Conservation (phyloP, 805 yeast genomes). For the Wickerhamomyces mucosus region DNA sequence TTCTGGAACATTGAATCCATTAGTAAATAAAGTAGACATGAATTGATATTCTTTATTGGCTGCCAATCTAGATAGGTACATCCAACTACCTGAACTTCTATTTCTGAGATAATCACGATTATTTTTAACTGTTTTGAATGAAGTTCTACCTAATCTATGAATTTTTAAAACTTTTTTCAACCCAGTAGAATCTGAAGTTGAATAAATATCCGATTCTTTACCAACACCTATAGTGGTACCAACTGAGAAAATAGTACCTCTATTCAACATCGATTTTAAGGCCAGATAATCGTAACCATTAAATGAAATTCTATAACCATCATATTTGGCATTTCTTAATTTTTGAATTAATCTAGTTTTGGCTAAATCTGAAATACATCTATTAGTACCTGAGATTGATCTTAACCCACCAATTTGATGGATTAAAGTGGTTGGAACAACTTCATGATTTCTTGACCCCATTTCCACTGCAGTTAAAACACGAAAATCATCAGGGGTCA, state of each 20-base stretch:
- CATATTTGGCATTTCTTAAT: slow-evolving; percentile 86
- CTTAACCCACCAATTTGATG: slow-evolving; percentile 71
- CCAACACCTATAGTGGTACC: slow-evolving; percentile 94
- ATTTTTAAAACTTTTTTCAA: slow-evolving; percentile 71
- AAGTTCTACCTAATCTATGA: slow-evolving; percentile 88
- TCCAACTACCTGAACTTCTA: slow-evolving; percentile 78
- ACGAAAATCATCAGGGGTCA: slow-evolving; percentile 83
- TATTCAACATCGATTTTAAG: slow-evolving; percentile 68
- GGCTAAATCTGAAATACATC: slow-evolving; percentile 78
- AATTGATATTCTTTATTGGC: slow-evolving; percentile 90
- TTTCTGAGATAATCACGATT: slow-evolving; percentile 82
- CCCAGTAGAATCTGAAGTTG: slow-evolving; percentile 64
- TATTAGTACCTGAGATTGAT: slow-evolving; percentile 65
- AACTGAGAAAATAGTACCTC: slow-evolving; percentile 64
- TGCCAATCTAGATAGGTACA: slow-evolving; percentile 80
- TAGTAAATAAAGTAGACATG: slow-evolving; percentile 62
- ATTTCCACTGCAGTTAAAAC: slow-evolving; percentile 82
- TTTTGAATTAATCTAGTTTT: slow-evolving; percentile 71
- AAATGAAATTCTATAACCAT: slow-evolving; percentile 85
- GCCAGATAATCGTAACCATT: slow-evolving; percentile 92
- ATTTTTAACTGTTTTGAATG: slow-evolving; percentile 85
- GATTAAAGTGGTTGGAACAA: slow-evolving; percentile 84
- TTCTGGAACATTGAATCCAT: slow-evolving; percentile 79
- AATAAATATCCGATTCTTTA: slow-evolving; percentile 91
- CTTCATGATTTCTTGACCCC: slow-evolving; percentile 89